Conservation (phyloP, 305 asterid species). For the Rubia peregrina region DNA sequence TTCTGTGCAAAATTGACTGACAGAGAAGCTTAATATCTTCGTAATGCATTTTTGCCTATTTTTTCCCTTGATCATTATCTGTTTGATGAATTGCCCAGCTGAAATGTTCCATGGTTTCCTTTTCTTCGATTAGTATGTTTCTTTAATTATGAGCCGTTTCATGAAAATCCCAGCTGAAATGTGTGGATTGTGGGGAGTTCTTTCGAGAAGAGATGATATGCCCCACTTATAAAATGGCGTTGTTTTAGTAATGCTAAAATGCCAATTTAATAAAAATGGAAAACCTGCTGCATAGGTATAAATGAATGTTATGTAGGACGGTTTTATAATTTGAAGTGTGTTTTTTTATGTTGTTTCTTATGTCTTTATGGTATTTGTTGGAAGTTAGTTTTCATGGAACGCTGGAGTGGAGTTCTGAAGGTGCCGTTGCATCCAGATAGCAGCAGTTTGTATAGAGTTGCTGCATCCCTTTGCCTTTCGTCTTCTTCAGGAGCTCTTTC, state of each 20-base stretch:
- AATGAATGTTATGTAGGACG: not conserved
- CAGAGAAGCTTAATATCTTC: not conserved
- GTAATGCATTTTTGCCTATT: not conserved
- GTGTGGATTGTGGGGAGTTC: not conserved
- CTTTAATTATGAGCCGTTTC: not conserved
- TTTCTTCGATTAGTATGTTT: not conserved
- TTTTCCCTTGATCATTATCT: not conserved
- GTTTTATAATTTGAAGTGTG: not conserved
- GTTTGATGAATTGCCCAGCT: constrained; percentile 16
- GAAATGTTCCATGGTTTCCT: not conserved
- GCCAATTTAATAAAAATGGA: not conserved
- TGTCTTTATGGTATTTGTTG: not conserved
- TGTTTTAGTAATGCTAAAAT: not conserved
- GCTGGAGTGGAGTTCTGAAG: constrained; percentile 76
- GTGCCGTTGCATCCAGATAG: constrained; percentile 55
- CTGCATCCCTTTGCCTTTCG: constrained; percentile 71
- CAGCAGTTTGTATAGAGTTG: constrained; percentile 53
- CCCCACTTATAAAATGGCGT: not conserved
- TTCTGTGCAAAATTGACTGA: not conserved
- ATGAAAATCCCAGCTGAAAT: constrained; percentile 1
- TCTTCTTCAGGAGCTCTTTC: constrained; percentile 43
- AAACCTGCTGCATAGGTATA: not conserved
- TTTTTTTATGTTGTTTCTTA: not conserved
- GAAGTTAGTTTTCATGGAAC: constrained; percentile 48
- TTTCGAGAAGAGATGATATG: not conserved